phyloP scores from a whole-genome alignment of 78 protist species.

The Dictyostelium brefeldianum region DNA sequence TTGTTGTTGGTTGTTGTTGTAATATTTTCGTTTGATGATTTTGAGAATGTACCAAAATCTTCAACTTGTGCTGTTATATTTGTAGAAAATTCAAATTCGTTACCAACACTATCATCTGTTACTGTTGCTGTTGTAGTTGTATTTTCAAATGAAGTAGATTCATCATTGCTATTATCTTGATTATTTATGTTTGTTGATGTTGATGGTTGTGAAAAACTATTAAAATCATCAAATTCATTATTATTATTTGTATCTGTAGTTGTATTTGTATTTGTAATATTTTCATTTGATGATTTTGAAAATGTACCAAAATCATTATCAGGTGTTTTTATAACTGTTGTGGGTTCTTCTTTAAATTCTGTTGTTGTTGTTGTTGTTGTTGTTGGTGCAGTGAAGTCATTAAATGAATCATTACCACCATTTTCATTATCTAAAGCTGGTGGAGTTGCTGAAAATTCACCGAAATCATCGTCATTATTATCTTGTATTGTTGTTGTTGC shows the following conservation, averaged over 20 bases:
- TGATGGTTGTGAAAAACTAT: not conserved
- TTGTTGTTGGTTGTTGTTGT: not conserved
- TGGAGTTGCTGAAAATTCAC: not conserved
- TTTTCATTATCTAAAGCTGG: not conserved
- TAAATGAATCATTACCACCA: not conserved
- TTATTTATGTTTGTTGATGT: not conserved
- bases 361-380: not conserved
- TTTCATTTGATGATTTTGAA: constrained; percentile 3
- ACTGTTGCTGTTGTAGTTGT: not conserved
- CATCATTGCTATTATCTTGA: not conserved
- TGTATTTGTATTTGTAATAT: not conserved
- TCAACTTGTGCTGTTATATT: no score
- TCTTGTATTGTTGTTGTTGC: not conserved
- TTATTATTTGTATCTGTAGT: not conserved
- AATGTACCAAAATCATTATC: not conserved
- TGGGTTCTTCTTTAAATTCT: not conserved
- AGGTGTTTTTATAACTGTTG: not conserved
- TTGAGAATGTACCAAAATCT: not conserved
- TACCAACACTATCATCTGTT: not conserved
- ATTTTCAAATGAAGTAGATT: not conserved
- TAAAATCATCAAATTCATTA: not conserved
- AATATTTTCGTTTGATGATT: not conserved
- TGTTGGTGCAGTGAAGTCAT: not conserved
- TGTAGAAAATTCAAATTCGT: not conserved
- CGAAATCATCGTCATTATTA: not conserved